Evolutionary conservation across 129 eudicot species (phyloP), one percentile per base, ranked within the genome.

Genomic region (Flaveria bidentis): DNA sequence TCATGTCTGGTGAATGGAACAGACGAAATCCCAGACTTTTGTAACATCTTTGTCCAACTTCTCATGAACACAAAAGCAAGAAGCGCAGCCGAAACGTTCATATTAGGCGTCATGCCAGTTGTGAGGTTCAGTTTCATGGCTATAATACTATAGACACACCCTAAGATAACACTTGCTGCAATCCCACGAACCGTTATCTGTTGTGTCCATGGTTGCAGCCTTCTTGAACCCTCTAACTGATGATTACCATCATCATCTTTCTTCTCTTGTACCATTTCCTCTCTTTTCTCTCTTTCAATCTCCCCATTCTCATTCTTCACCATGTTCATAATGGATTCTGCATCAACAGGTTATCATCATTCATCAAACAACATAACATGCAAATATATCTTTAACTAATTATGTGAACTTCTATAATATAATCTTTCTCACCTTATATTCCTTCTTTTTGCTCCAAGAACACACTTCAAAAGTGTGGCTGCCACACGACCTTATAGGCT

Each of bases 31-130:
- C 98, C 98, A 2, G 76, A 26, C 57, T 83, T 88, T 10, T 78
- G 77, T 17, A 86, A 75, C 78, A 88, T n/a, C 79, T 93, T 93
- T 13, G 84, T 93, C 96, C 96, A 93, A 2, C 84, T 70, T 46
- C 86, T 76, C 50, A 91, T 82, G 78, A 91, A 83, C 76, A 91
- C 83, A 55, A 84, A 91, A 7, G 97, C 94, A 28, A 91, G 87
- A 77, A 91, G 94, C 8, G 97, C 92, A 55, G 95, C 97, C 5
- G 97, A 88, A 23, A 91, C 92, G 74, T 91, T 91, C 62, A 91
- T 86, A 69, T 88, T 88, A 14, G 94, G 94, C 68, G 88, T 88
- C 53, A 91, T 76, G 61, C 97, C 97, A 3, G 97, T 91, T 9
- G 97, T 88, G 6, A 91, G 90, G 73, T 86, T 88, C 41, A 91